Conservation (phyloP, 2,329 filamentous ascomycete species). For the Lasiodiplodia sp. region DNA sequence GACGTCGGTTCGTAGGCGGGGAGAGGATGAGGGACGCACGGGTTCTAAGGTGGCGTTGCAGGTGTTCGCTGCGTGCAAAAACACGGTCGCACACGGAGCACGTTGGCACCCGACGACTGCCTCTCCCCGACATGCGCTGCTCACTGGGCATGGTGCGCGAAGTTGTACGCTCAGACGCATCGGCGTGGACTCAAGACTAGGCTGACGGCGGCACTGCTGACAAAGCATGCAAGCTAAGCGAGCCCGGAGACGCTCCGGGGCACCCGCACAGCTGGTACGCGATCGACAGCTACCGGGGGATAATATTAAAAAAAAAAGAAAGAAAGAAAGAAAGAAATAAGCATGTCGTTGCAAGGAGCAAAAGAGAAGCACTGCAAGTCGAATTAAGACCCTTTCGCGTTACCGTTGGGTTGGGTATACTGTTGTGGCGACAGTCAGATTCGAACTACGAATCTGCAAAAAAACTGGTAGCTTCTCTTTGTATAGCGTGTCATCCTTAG, state of each 20-base stretch:
- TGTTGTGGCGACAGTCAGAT: neutral
- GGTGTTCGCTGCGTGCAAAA: constrained; percentile 18
- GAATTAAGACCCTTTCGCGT: neutral
- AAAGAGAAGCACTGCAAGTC: neutral
- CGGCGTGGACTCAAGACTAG: neutral
- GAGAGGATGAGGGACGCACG: constrained; percentile 36
- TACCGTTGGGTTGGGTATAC: neutral
- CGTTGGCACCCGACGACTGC: constrained; percentile 8
- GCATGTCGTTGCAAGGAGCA: neutral
- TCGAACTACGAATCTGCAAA: neutral
- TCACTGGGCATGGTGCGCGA: neutral
- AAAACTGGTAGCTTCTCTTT: constrained; percentile 29
- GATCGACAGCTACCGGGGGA: neutral
- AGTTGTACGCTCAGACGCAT: neutral
- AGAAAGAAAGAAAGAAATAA: no score
- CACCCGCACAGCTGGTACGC: neutral
- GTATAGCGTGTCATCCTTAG: constrained; percentile 64
- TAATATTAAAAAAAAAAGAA: neutral
- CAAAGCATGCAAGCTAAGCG: constrained; percentile 2
- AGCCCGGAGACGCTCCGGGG: neutral
- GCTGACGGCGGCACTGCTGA: neutral
- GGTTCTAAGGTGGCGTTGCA: constrained; percentile 22
- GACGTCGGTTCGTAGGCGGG: constrained; percentile 32
- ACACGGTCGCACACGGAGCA: constrained; percentile 14
- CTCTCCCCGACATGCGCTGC: constrained; percentile 4